A percentile compares a stretch with the other conserved stretches of the same genome.
Evolutionary conservation across 2,329 filamentous ascomycete species (phyloP).

Genomic region (Talaromyces sp.): DNA sequence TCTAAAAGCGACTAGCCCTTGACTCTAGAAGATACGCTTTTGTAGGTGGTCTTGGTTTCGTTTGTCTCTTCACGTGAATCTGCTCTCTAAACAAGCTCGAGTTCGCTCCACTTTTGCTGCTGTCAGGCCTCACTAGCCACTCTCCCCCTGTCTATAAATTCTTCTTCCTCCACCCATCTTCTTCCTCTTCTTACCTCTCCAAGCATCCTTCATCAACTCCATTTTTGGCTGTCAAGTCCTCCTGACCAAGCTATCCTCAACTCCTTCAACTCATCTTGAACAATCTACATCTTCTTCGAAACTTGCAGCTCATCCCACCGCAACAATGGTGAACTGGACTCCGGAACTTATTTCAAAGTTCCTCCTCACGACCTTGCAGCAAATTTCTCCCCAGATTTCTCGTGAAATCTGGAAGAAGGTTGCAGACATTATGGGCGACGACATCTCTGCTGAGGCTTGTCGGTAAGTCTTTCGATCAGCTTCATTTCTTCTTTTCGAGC

Average conservation of each 20-base stretch:
- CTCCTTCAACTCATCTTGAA: neutral
- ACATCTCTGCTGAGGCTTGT: conserved; percentile 1
- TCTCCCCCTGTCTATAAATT: neutral
- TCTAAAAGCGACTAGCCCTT: neutral
- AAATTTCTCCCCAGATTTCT: neutral
- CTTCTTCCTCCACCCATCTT: neutral
- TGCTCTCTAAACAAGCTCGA: neutral
- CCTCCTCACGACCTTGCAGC: neutral
- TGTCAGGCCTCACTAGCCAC: neutral
- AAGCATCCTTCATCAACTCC: neutral
- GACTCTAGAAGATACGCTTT: no score
- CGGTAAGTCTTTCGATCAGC: neutral
- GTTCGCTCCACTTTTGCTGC: neutral
- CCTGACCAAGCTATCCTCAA: neutral
- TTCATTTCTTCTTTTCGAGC: neutral
- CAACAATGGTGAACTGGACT: conserved; percentile 7
- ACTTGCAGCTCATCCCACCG: neutral
- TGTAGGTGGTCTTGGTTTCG: neutral
- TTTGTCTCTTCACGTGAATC: conserved; percentile 5
- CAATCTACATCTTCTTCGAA: neutral
- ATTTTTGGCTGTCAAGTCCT: neutral
- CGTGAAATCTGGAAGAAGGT: conserved; percentile 4
- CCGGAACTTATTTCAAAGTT: neutral
- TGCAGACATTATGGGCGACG: neutral
- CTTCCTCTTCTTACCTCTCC: neutral